These are phyloP conservation scores for Mucor irregularis DNA, from an alignment of 371 early-diverging fungal species.

Conservation along the genomic window DNA sequence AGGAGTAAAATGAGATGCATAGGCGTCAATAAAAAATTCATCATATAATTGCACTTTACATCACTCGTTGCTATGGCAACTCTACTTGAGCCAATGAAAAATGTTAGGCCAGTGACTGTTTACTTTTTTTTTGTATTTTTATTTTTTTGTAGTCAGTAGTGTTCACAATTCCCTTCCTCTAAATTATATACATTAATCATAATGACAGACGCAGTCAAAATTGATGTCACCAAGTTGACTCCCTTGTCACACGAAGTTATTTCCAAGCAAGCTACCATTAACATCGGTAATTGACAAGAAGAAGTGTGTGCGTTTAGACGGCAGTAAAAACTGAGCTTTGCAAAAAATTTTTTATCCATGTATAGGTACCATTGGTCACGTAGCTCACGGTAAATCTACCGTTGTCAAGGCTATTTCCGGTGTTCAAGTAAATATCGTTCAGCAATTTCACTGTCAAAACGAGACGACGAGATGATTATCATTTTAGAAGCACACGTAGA, in stretches of 20 bases:
- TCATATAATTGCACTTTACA: neutral
- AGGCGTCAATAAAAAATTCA: neutral
- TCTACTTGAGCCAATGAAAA: too few relatives aligned
- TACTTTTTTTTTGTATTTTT: neutral
- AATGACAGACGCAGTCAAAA: constrained; percentile 25
- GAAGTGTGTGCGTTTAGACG: neutral
- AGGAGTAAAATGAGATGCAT: constrained; percentile 6
- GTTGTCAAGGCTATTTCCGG: constrained; percentile 99
- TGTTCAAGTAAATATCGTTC: constrained; percentile 72
- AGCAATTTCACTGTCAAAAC: too few relatives aligned
- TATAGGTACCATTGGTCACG: constrained; percentile 99
- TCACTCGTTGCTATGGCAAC: neutral
- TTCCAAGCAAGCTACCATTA: constrained; percentile 97
- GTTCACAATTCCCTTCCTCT: neutral
- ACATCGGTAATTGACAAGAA: constrained; percentile 81
- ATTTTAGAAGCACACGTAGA: neutral
- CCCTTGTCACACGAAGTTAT: constrained; percentile 94
- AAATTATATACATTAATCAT: neutral
- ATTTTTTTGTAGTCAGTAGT: neutral
- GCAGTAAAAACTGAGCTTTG: neutral
- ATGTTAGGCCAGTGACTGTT: neutral
- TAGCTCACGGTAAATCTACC: constrained; percentile 99
- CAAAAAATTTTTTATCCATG: constrained; percentile 12
- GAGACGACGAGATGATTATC: too few relatives aligned
- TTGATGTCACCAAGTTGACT: constrained; percentile 60